phyloP scores from a whole-genome alignment of 768 basidiomycete genomes.

The Lactifluus volemus region DNA sequence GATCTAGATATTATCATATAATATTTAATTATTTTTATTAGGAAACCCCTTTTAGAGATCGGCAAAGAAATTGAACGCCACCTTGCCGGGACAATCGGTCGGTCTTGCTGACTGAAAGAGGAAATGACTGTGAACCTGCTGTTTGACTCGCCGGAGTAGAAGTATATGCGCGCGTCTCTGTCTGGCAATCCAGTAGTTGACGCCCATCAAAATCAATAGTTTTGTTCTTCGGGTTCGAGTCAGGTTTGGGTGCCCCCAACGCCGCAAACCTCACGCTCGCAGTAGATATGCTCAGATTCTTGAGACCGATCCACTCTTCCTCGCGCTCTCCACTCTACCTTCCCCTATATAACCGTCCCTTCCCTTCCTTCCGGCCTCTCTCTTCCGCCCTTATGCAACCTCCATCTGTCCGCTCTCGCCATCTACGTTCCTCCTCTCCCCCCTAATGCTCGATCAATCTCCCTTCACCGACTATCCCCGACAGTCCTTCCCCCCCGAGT shows the following conservation, averaged over 20 bases:
- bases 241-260: not conserved
- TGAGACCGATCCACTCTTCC: not conserved
- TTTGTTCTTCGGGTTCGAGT: conserved; percentile 1
- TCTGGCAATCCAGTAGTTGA: not conserved
- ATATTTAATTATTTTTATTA: not conserved
- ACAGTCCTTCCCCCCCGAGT: conserved; percentile 27
- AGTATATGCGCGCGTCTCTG: not conserved
- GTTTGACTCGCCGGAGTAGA: not conserved
- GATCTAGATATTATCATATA: not conserved
- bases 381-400: conserved; percentile 23
- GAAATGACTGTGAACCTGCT: not conserved
- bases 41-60: not conserved
- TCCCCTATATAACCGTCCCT: conserved; percentile 21
- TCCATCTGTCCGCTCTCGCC: conserved; percentile 12
- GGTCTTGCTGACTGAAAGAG: not conserved
- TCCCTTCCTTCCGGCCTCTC: conserved; percentile 22
- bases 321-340: conserved; percentile 1
- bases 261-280: not conserved
- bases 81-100: not conserved
- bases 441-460: conserved; percentile 21
- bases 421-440: conserved; percentile 20
- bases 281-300: not conserved
- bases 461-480: conserved; percentile 23
- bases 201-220: not conserved
- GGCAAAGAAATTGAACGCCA: not conserved